Evolutionary conservation across 2,329 filamentous ascomycete genomes (phyloP), one percentile per base, ranked within the genome.

Genomic region (Paraconiothyrium sp.): DNA sequence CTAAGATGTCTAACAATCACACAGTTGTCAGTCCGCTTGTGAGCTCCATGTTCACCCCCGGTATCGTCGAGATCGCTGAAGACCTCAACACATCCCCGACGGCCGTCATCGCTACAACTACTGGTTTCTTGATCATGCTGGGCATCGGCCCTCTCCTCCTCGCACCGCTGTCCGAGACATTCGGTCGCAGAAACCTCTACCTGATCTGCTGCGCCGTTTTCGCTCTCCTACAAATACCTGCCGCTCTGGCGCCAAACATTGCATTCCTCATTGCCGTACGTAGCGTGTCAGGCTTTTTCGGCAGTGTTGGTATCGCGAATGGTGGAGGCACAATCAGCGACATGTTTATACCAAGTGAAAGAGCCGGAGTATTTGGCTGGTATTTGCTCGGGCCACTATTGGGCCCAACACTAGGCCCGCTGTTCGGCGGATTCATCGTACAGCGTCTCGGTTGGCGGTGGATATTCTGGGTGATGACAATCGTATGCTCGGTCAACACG

Each of bases 311-410:
- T 0, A 81, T 84, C 50, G 81, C 83, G 0, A 84, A 84, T 68
- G 84, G 84, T 1, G 84, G 84, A 7, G 83, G 83, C 1, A 84
- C 81, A 0, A 82, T 85, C n/a, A 78, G 74, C 51, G 84, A 85
- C 57, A 85, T 85, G 82, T 85, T 84, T 58, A 66, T 76, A 27
- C 80, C 82, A 0, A 76, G 70, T 27, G 76, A 84, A 60, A 71
- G 84, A 61, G 83, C 82, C 10, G 77, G 79, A 4, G 76, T 84
- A 0, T 82, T 82, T 61, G 80, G 80, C 2, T 82, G 79, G 78
- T 83, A 83, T 63, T 67, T 82, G 1, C 68, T 83, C 0, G 80
- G 80, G 0, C 81, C 79, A 0, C 57, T 84, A 3, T 75, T 84
- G 1, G 81, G 81, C 1, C 78, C 78, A 1, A 78, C 76, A 0